Evolutionary conservation across 2,329 filamentous ascomycete species (phyloP).

Genomic region (Trichoderma sp.): DNA sequence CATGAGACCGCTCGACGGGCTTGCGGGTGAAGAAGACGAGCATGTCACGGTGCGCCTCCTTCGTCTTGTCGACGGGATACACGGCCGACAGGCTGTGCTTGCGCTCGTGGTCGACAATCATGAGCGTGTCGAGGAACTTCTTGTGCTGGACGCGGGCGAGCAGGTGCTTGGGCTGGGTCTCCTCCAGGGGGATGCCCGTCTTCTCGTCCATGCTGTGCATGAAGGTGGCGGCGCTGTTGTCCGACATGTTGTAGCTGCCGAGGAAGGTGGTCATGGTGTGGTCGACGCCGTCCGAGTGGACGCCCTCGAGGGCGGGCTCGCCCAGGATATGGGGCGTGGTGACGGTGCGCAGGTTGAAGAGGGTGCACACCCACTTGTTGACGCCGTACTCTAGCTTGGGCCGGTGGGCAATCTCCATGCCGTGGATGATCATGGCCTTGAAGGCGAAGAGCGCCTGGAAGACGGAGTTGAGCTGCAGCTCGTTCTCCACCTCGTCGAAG

Average conservation of each 20-base stretch:
- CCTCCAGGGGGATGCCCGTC: constrained; percentile 33
- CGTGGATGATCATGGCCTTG: constrained; percentile 38
- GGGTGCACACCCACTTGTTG: constrained; percentile 36
- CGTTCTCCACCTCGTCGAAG: constrained; percentile 37
- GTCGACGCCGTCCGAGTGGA: constrained; percentile 40
- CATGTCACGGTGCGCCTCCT: constrained; percentile 37
- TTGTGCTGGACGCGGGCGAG: constrained; percentile 35
- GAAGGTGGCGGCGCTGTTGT: constrained; percentile 38
- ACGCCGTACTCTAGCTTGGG: constrained; percentile 36
- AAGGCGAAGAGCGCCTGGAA: constrained; percentile 39
- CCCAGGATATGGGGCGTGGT: constrained; percentile 37
- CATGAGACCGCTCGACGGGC: constrained; percentile 33
- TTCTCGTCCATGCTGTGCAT: constrained; percentile 37
- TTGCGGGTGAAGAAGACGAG: constrained; percentile 39
- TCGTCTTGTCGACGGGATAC: constrained; percentile 32
- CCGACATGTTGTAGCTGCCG: constrained; percentile 36
- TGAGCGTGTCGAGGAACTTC: constrained; percentile 36
- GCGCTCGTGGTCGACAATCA: constrained; percentile 37
- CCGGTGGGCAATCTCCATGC: constrained; percentile 32
- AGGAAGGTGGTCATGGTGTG: constrained; percentile 41
- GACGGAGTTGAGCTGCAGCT: constrained; percentile 39
- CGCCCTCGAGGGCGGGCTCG: constrained; percentile 40
- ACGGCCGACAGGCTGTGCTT: constrained; percentile 38
- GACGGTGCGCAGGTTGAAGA: constrained; percentile 38
- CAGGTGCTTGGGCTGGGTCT: constrained; percentile 33